Evolutionary conservation across 75 land plant genomes (phyloP).

Genomic region (Sequoiadendron giganteum): DNA sequence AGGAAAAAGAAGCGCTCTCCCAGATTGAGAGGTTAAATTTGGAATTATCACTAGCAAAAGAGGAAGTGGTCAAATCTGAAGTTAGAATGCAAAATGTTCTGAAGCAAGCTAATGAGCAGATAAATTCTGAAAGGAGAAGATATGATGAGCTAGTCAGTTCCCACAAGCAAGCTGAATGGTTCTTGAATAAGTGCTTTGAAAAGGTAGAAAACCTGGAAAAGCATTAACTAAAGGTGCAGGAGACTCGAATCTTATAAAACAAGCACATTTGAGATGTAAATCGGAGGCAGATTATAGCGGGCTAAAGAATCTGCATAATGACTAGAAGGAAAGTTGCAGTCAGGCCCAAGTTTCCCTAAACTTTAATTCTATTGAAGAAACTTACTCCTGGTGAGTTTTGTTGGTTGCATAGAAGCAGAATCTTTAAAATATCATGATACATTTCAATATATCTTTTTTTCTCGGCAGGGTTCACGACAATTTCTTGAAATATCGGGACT

Average conservation of each 20-base stretch:
- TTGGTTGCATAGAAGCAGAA: too few species aligned
- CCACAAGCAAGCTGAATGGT: conserved; percentile 15
- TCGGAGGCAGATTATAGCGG: not conserved
- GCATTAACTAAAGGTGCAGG: not conserved
- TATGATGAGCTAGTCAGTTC: conserved; percentile 1
- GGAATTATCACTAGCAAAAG: conserved; percentile 30
- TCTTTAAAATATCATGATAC: too few species aligned
- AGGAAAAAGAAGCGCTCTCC: conserved; percentile 12
- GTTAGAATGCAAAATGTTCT: conserved; percentile 24
- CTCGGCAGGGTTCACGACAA: too few species aligned
- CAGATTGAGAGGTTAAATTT: conserved; percentile 20
- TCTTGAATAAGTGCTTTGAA: conserved; percentile 13
- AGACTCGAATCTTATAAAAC: not conserved
- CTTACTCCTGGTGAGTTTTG: not conserved
- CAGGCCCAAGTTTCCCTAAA: not conserved
- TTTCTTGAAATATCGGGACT: too few species aligned
- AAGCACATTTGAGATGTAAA: not conserved
- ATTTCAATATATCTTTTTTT: too few species aligned
- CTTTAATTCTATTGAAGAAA: not conserved
- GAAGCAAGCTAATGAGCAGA: conserved; percentile 23
- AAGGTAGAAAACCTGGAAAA: not conserved
- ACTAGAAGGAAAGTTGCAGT: not conserved
- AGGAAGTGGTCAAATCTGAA: conserved; percentile 37
- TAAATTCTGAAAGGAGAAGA: conserved; percentile 23
- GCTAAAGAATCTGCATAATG: not conserved